phyloP scores from a whole-genome alignment of 73 alveolate genomes.

The Paramecium tetraurelia region DNA sequence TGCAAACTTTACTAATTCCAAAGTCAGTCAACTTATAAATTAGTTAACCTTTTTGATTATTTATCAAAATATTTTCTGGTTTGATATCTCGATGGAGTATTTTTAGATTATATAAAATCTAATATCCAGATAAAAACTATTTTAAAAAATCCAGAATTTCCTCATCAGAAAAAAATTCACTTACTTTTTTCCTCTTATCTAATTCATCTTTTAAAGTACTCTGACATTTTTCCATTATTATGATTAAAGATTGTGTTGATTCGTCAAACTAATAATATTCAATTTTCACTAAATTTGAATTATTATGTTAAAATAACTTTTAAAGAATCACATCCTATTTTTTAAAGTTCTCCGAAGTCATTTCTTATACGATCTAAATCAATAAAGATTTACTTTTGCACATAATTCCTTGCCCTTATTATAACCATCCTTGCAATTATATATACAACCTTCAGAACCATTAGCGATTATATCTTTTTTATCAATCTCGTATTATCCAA shows the following conservation, averaged over 20 bases:
- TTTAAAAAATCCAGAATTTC: not conserved
- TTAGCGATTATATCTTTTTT: not conserved
- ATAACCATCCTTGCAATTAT: not conserved
- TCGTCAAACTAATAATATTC: not conserved
- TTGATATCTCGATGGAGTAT: constrained; percentile 53
- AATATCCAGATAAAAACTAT: constrained; percentile 1
- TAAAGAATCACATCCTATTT: not conserved
- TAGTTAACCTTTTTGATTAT: not conserved
- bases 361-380: not conserved
- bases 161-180: not conserved
- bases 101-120: not conserved
- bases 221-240: not conserved
- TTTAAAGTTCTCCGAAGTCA: not conserved
- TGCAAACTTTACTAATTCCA: not conserved
- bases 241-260: not conserved
- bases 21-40: not conserved
- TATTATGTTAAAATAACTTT: too few species aligned
- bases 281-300: not conserved
- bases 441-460: not conserved
- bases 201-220: not conserved
- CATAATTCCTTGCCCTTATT: not conserved
- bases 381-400: not conserved
- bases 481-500: too few species aligned
- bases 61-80: constrained; percentile 33
- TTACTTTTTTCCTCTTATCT: not conserved